Conservation (phyloP, 768 basidiomycete genomes). For the Leccinum variicolor region DNA sequence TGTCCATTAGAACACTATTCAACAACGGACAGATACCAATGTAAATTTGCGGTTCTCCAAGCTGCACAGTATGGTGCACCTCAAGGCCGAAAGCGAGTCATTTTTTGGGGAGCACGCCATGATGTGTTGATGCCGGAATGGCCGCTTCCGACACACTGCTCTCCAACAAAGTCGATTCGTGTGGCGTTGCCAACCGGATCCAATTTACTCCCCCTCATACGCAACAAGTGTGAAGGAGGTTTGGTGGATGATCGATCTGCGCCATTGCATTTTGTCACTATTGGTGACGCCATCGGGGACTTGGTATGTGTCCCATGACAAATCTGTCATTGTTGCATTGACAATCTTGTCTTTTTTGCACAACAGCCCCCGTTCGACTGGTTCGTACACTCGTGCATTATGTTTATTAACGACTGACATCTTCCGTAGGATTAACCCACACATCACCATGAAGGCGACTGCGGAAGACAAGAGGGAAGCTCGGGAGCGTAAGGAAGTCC, state of each 20-base stretch:
- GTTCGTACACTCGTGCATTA: slow-evolving; percentile 29
- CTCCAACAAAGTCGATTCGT: slow-evolving; percentile 33
- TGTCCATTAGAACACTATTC: not conserved
- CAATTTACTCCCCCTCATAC: slow-evolving; percentile 39
- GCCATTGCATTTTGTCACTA: slow-evolving; percentile 55
- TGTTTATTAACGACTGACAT: slow-evolving; percentile 1
- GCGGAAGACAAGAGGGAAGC: slow-evolving; percentile 32
- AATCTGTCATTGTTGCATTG: slow-evolving; percentile 4
- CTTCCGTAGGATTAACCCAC: slow-evolving; percentile 54
- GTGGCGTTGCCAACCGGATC: slow-evolving; percentile 45
- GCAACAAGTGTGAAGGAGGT: slow-evolving; percentile 35
- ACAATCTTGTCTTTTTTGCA: not conserved
- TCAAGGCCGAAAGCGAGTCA: slow-evolving; percentile 62
- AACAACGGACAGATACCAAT: slow-evolving; percentile 49
- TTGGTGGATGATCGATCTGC: slow-evolving; percentile 44
- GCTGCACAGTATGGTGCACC: slow-evolving; percentile 72
- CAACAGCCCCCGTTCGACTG: slow-evolving; percentile 67
- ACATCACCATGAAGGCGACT: slow-evolving; percentile 36
- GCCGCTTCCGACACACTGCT: slow-evolving; percentile 60
- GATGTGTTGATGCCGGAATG: slow-evolving; percentile 57
- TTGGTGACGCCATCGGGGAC: slow-evolving; percentile 66
- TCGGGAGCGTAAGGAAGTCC: slow-evolving; percentile 31
- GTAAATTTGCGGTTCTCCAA: slow-evolving; percentile 60
- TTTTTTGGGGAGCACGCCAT: slow-evolving; percentile 63
- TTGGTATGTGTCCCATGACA: slow-evolving; percentile 44